Conservation (phyloP, 306 rosid genomes). For the Adenanthera pavonina region DNA sequence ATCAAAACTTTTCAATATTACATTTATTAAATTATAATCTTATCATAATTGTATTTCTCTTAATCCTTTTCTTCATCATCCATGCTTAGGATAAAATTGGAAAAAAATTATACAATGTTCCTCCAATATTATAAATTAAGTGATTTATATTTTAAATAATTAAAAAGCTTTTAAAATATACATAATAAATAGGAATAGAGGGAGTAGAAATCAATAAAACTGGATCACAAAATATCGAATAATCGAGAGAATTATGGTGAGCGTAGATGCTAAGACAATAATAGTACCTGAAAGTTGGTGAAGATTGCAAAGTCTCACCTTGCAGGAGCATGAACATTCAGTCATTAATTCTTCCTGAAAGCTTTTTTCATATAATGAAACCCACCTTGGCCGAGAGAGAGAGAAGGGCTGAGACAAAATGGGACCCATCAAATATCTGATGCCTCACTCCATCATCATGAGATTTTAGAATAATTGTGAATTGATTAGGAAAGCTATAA, state of each 20-base stretch:
- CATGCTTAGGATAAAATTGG: no score
- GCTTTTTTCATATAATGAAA: not conserved
- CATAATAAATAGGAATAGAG: not conserved
- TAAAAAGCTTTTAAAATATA: no score
- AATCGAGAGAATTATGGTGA: not conserved
- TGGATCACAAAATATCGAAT: not conserved
- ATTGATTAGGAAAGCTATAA: slow-evolving; percentile 62
- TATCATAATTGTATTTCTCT: no score
- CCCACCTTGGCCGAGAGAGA: no score
- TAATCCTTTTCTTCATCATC: no score
- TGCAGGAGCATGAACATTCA: not conserved
- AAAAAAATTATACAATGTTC: no score
- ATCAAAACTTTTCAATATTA: no score
- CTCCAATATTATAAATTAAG: no score
- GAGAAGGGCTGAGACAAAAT: slow-evolving; percentile 35
- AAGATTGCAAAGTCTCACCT: slow-evolving; percentile 6
- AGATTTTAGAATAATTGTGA: slow-evolving; percentile 57
- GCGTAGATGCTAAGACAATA: not conserved
- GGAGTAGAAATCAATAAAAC: no score
- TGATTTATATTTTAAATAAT: no score
- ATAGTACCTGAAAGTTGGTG: not conserved
- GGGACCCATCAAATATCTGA: slow-evolving; percentile 72
- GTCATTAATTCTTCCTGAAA: not conserved
- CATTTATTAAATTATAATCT: no score
- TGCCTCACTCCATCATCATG: slow-evolving; percentile 75